Percentiles rank a stretch among this genome's conserved stretches.
Evolutionary conservation across 1,284 basidiomycete species (phyloP).

Genomic region (Apiotrichum sp.): DNA sequence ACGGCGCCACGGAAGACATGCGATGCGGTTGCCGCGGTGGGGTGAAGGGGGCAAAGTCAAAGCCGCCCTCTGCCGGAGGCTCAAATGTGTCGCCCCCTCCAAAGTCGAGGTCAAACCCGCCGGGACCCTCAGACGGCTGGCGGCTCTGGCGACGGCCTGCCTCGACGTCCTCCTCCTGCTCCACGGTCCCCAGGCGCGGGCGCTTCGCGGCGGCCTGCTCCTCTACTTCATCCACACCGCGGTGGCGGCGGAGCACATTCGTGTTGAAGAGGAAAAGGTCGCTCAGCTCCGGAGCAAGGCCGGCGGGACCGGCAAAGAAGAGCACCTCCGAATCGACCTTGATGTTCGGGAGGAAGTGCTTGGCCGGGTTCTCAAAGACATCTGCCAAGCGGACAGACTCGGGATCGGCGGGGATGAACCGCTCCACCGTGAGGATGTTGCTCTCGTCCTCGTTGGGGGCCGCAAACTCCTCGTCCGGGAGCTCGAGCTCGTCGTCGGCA

Average conservation of each 20-base stretch:
- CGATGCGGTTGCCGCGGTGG: background rate
- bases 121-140: slow-evolving; percentile 11
- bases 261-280: slow-evolving; percentile 78
- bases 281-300: slow-evolving; percentile 63
- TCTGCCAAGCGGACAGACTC: slow-evolving; percentile 73
- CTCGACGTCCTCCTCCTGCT: slow-evolving; percentile 51
- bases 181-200: slow-evolving; percentile 11
- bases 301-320: slow-evolving; percentile 71
- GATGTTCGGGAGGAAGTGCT: slow-evolving; percentile 74
- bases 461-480: slow-evolving; percentile 62
- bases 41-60: slow-evolving; percentile 7
- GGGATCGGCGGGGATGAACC: slow-evolving; percentile 74
- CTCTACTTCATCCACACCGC: slow-evolving; percentile 46
- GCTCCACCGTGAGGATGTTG: slow-evolving; percentile 67
- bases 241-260: slow-evolving; percentile 47
- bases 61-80: slow-evolving; percentile 13
- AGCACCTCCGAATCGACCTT: slow-evolving; percentile 61
- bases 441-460: slow-evolving; percentile 56
- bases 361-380: slow-evolving; percentile 75
- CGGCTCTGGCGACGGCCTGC: slow-evolving; percentile 51
- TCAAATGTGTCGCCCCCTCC: slow-evolving; percentile 11
- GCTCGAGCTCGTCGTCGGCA: slow-evolving; percentile 69
- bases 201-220: slow-evolving; percentile 29
- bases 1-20: slow-evolving; percentile 30
- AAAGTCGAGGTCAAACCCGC: slow-evolving; percentile 14